These are phyloP conservation scores for Ceratocystis ficicola DNA, from an alignment of 2,329 filamentous ascomycete genomes.

Conservation along the genomic window DNA sequence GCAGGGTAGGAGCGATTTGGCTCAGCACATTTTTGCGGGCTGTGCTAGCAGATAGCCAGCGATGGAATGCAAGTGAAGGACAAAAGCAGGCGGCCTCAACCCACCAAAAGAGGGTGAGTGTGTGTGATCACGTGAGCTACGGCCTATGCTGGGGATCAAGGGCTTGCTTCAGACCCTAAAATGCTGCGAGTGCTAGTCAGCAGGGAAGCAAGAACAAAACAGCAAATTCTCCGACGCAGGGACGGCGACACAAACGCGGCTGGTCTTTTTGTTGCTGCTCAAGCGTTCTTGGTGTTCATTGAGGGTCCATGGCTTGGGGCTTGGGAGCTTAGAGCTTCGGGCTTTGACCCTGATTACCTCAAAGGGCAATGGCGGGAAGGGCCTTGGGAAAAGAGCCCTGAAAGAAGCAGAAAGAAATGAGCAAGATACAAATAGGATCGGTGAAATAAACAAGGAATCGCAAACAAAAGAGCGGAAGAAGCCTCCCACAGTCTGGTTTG, in stretches of 20 bases:
- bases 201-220: background rate
- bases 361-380: background rate
- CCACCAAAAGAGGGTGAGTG: too few relatives aligned
- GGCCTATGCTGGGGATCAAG: too few relatives aligned
- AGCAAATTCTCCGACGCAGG: background rate
- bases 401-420: background rate
- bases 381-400: too few relatives aligned
- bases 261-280: background rate
- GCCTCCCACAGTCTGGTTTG: background rate
- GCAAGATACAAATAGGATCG: background rate
- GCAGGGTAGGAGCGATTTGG: too few relatives aligned
- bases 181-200: too few relatives aligned
- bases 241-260: background rate
- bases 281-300: background rate
- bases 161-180: too few relatives aligned
- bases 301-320: background rate
- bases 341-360: slow-evolving; percentile 3
- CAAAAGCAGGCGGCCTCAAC: too few relatives aligned
- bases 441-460: too few relatives aligned
- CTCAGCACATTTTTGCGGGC: too few relatives aligned
- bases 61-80: too few relatives aligned
- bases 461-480: background rate
- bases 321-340: background rate
- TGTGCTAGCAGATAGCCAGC: too few relatives aligned
- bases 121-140: too few relatives aligned